phyloP scores from a whole-genome alignment of 768 basidiomycete genomes.

The Russula abietina region DNA sequence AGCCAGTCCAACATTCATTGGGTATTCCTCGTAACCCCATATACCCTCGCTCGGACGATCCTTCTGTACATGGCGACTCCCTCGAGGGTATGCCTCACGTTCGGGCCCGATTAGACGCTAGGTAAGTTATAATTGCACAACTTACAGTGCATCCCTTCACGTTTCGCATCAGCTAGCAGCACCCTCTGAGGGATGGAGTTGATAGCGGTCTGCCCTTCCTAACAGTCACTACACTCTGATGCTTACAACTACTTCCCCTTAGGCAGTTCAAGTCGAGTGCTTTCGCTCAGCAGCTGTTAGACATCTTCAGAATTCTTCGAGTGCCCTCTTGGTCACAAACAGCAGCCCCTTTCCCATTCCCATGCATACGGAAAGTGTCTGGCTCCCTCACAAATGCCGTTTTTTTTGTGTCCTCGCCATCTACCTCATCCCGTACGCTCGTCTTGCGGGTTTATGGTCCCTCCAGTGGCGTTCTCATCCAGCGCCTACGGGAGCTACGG shows the following conservation, averaged over 20 bases:
- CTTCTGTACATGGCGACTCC: slow-evolving; percentile 39
- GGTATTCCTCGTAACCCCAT: slow-evolving; percentile 27
- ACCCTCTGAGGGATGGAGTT: slow-evolving; percentile 20
- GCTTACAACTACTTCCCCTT: slow-evolving; percentile 20
- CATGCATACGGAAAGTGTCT: slow-evolving; percentile 75
- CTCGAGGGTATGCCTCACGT: slow-evolving; percentile 60
- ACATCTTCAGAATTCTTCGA: slow-evolving; percentile 48
- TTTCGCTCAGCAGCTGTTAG: slow-evolving; percentile 52
- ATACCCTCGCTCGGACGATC: slow-evolving; percentile 36
- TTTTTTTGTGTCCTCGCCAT: slow-evolving; percentile 84
- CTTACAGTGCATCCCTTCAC: slow-evolving; percentile 25
- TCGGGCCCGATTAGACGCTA: slow-evolving; percentile 52
- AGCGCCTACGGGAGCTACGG: slow-evolving; percentile 78
- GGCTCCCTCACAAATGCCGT: slow-evolving; percentile 94
- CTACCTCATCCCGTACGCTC: slow-evolving; percentile 51
- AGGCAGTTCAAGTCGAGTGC: slow-evolving; percentile 60
- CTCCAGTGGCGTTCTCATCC: slow-evolving; percentile 81
- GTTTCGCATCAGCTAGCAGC: slow-evolving; percentile 10
- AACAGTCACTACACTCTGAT: slow-evolving; percentile 33
- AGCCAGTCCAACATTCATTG: slow-evolving; percentile 30
- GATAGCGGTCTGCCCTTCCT: slow-evolving; percentile 32
- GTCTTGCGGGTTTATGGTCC: slow-evolving; percentile 90
- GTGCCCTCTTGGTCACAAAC: slow-evolving; percentile 54
- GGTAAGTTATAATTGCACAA: slow-evolving; percentile 46
- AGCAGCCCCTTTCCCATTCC: slow-evolving; percentile 40